These are phyloP conservation scores for Claviceps sp. DNA, from an alignment of 2,329 filamentous ascomycete genomes.

Conservation along the genomic window DNA sequence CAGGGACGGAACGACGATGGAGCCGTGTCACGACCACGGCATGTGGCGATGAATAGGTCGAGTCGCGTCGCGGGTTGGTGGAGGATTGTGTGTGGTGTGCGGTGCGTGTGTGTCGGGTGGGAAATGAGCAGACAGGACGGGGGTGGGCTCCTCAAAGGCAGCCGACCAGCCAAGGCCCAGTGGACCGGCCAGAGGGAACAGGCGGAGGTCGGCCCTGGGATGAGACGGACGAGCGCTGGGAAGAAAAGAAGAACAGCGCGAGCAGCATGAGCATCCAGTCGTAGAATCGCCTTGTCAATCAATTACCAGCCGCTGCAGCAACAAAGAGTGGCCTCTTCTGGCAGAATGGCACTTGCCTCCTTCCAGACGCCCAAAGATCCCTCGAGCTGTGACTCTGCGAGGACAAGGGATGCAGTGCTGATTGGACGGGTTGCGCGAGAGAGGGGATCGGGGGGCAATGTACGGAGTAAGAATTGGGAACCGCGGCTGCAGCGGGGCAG, in stretches of 20 bases:
- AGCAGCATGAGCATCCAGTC: background rate
- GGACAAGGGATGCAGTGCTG: slow-evolving; percentile 1
- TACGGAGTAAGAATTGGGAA: background rate
- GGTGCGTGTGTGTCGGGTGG: slow-evolving; percentile 16
- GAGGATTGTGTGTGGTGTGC: slow-evolving; percentile 17
- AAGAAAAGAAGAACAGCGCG: background rate
- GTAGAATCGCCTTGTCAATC: background rate
- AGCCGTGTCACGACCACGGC: slow-evolving; percentile 32
- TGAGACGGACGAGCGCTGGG: background rate
- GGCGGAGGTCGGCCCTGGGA: slow-evolving; percentile 1
- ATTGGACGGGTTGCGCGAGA: background rate
- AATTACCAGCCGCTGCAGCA: background rate
- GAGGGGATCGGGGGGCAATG: background rate
- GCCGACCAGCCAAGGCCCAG: background rate
- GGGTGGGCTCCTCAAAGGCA: slow-evolving; percentile 2
- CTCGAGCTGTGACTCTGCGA: background rate
- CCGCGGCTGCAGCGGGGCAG: background rate
- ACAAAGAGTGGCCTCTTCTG: background rate
- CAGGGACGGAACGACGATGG: slow-evolving; percentile 27
- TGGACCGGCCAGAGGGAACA: background rate
- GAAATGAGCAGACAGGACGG: slow-evolving; percentile 14
- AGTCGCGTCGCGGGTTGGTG: slow-evolving; percentile 30
- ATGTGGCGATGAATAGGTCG: slow-evolving; percentile 23
- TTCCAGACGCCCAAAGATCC: background rate
- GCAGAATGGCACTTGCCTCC: background rate